A percentile compares a stretch with the other conserved stretches of the same genome.
Evolutionary conservation across 306 rosid species (phyloP).

Genomic region (Casuarina equisetifolia): DNA sequence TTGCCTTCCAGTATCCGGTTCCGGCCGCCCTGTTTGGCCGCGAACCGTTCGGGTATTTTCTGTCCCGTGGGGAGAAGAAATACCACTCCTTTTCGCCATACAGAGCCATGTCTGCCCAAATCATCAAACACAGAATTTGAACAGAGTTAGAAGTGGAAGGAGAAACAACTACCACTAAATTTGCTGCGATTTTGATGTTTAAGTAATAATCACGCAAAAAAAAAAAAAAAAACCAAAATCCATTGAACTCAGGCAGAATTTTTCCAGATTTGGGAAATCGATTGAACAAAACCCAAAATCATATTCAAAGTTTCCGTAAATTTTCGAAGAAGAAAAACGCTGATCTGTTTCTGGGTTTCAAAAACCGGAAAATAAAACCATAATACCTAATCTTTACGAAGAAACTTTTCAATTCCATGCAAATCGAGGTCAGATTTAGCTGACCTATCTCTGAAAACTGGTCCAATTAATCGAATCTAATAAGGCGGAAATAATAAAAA

Average conservation of each 20-base stretch:
- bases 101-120: conserved; percentile 51
- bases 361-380: background rate
- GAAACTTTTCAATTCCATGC: background rate
- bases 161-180: background rate
- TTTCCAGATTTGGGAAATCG: background rate
- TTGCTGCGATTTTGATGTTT: no score
- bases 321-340: background rate
- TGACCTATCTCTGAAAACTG: background rate
- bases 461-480: background rate
- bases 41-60: conserved; percentile 95
- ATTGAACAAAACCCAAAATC: background rate
- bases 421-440: background rate
- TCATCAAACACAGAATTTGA: background rate
- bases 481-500: background rate
- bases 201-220: no score
- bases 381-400: background rate
- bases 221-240: no score
- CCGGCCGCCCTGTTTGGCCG: conserved; percentile 94
- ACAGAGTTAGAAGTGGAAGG: background rate
- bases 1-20: conserved; percentile 91
- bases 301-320: background rate
- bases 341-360: background rate
- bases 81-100: conserved; percentile 96
- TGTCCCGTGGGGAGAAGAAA: conserved; percentile 87
- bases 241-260: no score